phyloP scores from a whole-genome alignment of 192 early-diverging fungal species.

The Jimgerdemannia flammicorona region DNA sequence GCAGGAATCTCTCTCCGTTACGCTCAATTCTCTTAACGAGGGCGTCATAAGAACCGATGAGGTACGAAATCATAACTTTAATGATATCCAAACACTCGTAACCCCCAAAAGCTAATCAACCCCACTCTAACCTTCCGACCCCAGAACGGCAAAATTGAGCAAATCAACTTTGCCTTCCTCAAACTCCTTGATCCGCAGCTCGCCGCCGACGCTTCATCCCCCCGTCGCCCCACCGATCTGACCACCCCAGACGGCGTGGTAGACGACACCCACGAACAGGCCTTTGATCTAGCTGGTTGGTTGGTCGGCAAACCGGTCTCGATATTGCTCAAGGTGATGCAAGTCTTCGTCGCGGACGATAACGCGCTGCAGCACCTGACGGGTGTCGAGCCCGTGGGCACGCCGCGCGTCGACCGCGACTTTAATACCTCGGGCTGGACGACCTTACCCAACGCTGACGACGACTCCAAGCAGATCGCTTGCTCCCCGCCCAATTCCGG shows the following conservation, averaged over 20 bases:
- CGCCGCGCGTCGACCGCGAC: neutral
- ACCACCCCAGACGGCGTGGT: neutral
- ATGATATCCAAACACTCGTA: no score
- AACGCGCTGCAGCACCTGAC: neutral
- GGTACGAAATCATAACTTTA: neutral
- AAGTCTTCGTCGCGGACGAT: slow-evolving; percentile 4
- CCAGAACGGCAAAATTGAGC: slow-evolving; percentile 11
- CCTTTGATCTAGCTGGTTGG: neutral
- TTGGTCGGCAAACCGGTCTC: slow-evolving; percentile 10
- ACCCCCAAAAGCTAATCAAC: neutral
- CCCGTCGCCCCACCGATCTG: neutral
- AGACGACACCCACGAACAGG: slow-evolving; percentile 1
- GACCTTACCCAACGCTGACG: neutral
- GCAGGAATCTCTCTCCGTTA: slow-evolving; percentile 9
- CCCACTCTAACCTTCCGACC: neutral
- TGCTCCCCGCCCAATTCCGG: neutral
- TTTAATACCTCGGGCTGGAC: neutral
- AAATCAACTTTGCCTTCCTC: slow-evolving; percentile 13
- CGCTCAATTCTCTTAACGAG: slow-evolving; percentile 13
- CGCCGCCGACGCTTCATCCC: neutral
- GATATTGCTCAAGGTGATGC: slow-evolving; percentile 5
- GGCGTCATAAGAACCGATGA: slow-evolving; percentile 9
- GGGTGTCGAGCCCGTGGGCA: neutral
- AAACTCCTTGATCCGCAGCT: slow-evolving; percentile 7
- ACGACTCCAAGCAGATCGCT: neutral